Conservation (phyloP, 305 asterid genomes). For the Fraxinus greggii region DNA sequence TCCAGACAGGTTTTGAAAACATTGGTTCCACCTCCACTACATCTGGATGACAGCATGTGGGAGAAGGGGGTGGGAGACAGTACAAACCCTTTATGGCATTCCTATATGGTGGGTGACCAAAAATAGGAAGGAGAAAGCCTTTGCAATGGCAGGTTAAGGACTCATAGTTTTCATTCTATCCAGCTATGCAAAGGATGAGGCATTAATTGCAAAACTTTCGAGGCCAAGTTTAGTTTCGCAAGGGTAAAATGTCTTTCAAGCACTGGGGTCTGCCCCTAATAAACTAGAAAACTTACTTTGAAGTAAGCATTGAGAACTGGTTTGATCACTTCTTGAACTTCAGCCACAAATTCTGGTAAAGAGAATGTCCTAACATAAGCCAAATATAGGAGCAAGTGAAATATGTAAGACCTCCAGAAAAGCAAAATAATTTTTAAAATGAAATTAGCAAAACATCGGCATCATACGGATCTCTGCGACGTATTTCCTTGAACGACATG, state of each 20-base stretch:
- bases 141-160: neutral
- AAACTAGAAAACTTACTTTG: conserved; percentile 54
- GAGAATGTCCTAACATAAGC: conserved; percentile 67
- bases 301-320: conserved; percentile 87
- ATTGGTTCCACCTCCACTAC: neutral
- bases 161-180: neutral
- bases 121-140: neutral
- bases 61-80: neutral
- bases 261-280: conserved; percentile 1
- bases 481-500: conserved; percentile 89
- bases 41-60: neutral
- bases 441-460: conserved; percentile 16
- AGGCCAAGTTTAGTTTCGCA: neutral
- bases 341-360: conserved; percentile 91
- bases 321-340: conserved; percentile 84
- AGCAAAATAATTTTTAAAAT: neutral
- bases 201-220: neutral
- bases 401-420: neutral
- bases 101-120: neutral
- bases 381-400: conserved; percentile 23
- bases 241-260: neutral
- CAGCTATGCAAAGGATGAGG: neutral
- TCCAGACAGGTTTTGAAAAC: neutral
- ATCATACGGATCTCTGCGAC: conserved; percentile 88
- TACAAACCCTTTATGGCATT: neutral